Percentiles rank a stretch among this genome's conserved stretches.
Conservation (phyloP, 2,329 filamentous ascomycete species). For the Venturia effusa region DNA sequence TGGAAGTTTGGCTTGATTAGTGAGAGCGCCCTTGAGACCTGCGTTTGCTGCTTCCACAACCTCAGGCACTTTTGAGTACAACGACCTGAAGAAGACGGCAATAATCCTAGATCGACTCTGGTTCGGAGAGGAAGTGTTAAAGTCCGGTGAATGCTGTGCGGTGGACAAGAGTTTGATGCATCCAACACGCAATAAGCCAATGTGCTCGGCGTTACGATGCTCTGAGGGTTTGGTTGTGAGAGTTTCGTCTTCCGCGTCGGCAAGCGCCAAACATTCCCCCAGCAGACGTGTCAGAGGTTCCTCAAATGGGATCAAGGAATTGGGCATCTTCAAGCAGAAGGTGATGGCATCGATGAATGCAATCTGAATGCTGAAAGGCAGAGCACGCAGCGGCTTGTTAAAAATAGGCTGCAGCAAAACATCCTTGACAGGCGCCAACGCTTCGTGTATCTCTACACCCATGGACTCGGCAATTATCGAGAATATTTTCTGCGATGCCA, state of each 20-base stretch:
- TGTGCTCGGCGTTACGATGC: slow-evolving; percentile 89
- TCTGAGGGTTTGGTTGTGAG: slow-evolving; percentile 87
- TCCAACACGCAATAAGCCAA: slow-evolving; percentile 81
- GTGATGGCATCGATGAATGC: slow-evolving; percentile 97
- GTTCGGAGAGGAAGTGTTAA: slow-evolving; percentile 63
- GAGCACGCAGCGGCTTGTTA: slow-evolving; percentile 81
- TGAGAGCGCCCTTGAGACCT: slow-evolving; percentile 76
- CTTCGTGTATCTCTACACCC: slow-evolving; percentile 70
- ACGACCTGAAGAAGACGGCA: slow-evolving; percentile 91
- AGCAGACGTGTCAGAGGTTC: slow-evolving; percentile 82
- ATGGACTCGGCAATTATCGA: slow-evolving; percentile 71
- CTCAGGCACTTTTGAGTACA: slow-evolving; percentile 85
- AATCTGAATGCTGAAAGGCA: slow-evolving; percentile 92
- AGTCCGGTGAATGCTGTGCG: slow-evolving; percentile 87
- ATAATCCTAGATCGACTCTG: slow-evolving; percentile 58
- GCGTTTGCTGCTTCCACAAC: slow-evolving; percentile 92
- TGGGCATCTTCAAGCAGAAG: slow-evolving; percentile 82
- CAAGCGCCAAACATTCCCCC: slow-evolving; percentile 85
- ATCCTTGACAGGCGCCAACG: slow-evolving; percentile 84
- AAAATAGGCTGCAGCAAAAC: slow-evolving; percentile 84
- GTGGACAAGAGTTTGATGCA: slow-evolving; percentile 89
- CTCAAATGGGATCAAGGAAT: slow-evolving; percentile 83
- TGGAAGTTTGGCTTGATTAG: slow-evolving; percentile 80
- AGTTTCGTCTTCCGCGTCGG: slow-evolving; percentile 88
- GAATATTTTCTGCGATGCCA: slow-evolving; percentile 72